Base-by-base conservation (phyloP, 106 monocot genomes). In the Triglochin maritima region DNA sequence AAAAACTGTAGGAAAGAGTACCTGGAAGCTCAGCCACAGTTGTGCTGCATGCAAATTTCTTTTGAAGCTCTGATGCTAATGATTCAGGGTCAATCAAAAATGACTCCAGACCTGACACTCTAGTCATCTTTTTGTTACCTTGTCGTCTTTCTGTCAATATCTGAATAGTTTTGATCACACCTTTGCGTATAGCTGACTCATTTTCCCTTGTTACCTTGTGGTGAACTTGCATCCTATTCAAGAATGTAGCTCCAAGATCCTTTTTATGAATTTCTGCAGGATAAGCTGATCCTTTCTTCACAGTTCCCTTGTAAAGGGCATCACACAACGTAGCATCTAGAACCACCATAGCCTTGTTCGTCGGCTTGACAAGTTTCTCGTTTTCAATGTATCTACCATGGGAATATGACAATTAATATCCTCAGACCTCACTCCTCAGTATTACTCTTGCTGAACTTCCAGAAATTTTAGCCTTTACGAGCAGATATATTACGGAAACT, bases 31-130 rank as follows among this genome's bases (percentile, higher is more conserved):
- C 98, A 10, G 77, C 78, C 52, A 84, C 74, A 4, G 98, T 72
- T 63, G 98, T 98, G 71, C 98, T 98, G 73, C 98, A 98, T 11
- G 98, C 98, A 77, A 98, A 98, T 71, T 98, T 98, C 82, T 92
- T 98, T 71, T 98, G 98, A 6, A 98, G 71, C 65, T 98, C 92
- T 29, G 91, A 85, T 43, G 92, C 88, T 50, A 98, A 68, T 9
- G 76, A 74, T 49, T 98, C 98, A 42, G 98, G 82, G 66, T 88
- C 86, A 76, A 98, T 59, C 63, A 98, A 81, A 64, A 98, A 98
- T 50, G 81, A 74, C 51, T 98, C 98, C 43, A 98, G 4, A 12
- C 98, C 92, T 17, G 92, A 86, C 17, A 96, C 77, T 56, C 78
- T 81, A 9, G 98, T 98, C 69, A 98, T 81, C 68, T 98, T 98